Conservation (phyloP, 768 basidiomycete species). For the Rubroboletus pulcherrimus region DNA sequence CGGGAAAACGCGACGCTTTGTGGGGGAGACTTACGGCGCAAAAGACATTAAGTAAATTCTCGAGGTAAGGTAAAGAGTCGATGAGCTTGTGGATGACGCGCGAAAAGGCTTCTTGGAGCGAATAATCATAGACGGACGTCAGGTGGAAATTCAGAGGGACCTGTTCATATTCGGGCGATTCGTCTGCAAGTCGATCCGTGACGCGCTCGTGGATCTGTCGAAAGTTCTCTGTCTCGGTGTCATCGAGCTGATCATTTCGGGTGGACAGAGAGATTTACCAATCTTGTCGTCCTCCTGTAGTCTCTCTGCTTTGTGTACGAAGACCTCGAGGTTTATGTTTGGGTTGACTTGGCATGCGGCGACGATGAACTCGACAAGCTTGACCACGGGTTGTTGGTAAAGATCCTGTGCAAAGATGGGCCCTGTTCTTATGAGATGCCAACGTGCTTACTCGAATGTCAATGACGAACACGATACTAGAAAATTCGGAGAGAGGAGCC, state of each 20-base stretch:
- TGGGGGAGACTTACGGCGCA: slow-evolving; percentile 51
- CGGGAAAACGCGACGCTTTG: neutral
- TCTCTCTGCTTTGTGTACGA: slow-evolving; percentile 94
- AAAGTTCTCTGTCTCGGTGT: slow-evolving; percentile 68
- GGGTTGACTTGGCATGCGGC: slow-evolving; percentile 75
- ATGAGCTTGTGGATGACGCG: slow-evolving; percentile 84
- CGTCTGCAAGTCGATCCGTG: slow-evolving; percentile 75
- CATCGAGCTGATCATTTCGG: neutral
- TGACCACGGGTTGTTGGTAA: slow-evolving; percentile 79
- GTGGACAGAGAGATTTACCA: slow-evolving; percentile 43
- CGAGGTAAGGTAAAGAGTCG: slow-evolving; percentile 79
- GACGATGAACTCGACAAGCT: slow-evolving; percentile 77
- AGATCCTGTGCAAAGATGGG: slow-evolving; percentile 51
- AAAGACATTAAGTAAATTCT: slow-evolving; percentile 84
- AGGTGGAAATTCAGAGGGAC: slow-evolving; percentile 83
- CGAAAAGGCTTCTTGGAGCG: slow-evolving; percentile 89
- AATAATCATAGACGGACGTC: slow-evolving; percentile 91
- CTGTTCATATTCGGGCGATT: slow-evolving; percentile 71
- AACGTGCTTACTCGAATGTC: slow-evolving; percentile 75
- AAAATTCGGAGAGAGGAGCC: slow-evolving; percentile 71
- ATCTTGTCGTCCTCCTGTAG: slow-evolving; percentile 88
- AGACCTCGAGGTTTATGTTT: slow-evolving; percentile 79
- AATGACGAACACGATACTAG: slow-evolving; percentile 88
- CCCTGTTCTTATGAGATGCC: neutral
- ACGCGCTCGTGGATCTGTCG: slow-evolving; percentile 87